phyloP scores from a whole-genome alignment of 495 filamentous ascomycete species.

The Aspergillus bridgeri region DNA sequence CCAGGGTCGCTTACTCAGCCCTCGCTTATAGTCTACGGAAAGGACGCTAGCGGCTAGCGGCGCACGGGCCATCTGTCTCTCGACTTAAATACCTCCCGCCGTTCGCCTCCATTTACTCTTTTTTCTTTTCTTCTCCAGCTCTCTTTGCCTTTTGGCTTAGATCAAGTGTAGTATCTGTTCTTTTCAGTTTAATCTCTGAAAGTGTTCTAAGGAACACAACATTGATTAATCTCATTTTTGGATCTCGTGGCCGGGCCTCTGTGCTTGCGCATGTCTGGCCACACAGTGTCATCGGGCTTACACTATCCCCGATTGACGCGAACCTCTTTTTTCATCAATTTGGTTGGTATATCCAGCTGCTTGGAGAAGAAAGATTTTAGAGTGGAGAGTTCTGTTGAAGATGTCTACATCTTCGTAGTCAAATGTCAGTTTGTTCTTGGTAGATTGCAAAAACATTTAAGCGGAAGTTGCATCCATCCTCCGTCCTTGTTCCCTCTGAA shows the following conservation, averaged over 20 bases:
- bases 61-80: slow-evolving; percentile 11
- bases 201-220: slow-evolving; percentile 66
- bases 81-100: slow-evolving; percentile 30
- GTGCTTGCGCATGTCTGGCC: slow-evolving; percentile 73
- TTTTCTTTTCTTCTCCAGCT: slow-evolving; percentile 52
- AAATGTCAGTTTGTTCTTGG: not conserved
- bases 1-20: not conserved
- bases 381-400: too few relatives aligned
- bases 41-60: slow-evolving; percentile 17
- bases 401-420: too few relatives aligned
- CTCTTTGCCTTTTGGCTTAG: slow-evolving; percentile 64
- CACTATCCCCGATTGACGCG: slow-evolving; percentile 85
- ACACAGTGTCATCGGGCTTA: slow-evolving; percentile 85
- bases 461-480: too few relatives aligned
- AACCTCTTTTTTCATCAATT: slow-evolving; percentile 61
- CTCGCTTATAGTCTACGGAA: slow-evolving; percentile 22
- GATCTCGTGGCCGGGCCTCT: slow-evolving; percentile 56
- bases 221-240: slow-evolving; percentile 87
- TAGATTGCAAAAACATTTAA: too few relatives aligned
- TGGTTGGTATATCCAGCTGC: slow-evolving; percentile 53
- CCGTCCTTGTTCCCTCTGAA: too few relatives aligned
- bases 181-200: slow-evolving; percentile 94
- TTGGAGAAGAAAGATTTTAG: slow-evolving; percentile 56
- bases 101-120: slow-evolving; percentile 29
- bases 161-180: slow-evolving; percentile 99